A percentile compares a stretch with the other conserved stretches of the same genome.
phyloP scores from a whole-genome alignment of 2,329 filamentous ascomycete genomes.

The Colletotrichum sp. region DNA sequence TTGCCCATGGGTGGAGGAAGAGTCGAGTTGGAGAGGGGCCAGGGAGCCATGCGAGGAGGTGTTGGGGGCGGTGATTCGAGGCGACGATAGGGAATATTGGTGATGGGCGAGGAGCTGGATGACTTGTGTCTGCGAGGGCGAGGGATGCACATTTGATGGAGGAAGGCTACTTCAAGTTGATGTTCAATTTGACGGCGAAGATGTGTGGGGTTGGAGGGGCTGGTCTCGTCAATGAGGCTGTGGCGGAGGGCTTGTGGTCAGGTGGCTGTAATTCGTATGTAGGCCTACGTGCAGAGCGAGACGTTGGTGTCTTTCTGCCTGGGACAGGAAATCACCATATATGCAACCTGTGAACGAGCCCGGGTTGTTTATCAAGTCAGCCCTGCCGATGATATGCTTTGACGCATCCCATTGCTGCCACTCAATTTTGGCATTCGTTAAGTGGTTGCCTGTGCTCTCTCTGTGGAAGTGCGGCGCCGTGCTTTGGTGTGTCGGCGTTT shows the following conservation, averaged over 20 bases:
- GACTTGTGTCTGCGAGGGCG: slow-evolving; percentile 12
- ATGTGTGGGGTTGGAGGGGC: neutral
- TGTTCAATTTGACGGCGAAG: neutral
- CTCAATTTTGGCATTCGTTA: neutral
- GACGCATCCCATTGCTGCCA: neutral
- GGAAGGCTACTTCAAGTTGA: neutral
- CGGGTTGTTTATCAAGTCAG: neutral
- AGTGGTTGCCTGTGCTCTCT: neutral
- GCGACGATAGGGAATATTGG: slow-evolving; percentile 1
- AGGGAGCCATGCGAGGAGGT: slow-evolving; percentile 7
- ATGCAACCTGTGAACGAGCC: neutral
- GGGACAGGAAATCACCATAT: neutral
- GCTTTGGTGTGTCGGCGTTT: neutral
- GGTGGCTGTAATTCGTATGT: neutral
- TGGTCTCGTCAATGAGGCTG: neutral
- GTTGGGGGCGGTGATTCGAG: slow-evolving; percentile 12
- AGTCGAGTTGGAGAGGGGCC: neutral
- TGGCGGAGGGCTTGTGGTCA: neutral
- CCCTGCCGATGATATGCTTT: neutral
- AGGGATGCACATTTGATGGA: slow-evolving; percentile 19
- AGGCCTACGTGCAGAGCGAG: neutral
- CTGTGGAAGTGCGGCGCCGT: neutral
- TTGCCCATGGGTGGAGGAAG: neutral
- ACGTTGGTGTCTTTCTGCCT: neutral
- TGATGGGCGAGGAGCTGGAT: neutral